phyloP scores from a whole-genome alignment of 2,329 filamentous ascomycete genomes.

The Colletotrichum higginsianum region DNA sequence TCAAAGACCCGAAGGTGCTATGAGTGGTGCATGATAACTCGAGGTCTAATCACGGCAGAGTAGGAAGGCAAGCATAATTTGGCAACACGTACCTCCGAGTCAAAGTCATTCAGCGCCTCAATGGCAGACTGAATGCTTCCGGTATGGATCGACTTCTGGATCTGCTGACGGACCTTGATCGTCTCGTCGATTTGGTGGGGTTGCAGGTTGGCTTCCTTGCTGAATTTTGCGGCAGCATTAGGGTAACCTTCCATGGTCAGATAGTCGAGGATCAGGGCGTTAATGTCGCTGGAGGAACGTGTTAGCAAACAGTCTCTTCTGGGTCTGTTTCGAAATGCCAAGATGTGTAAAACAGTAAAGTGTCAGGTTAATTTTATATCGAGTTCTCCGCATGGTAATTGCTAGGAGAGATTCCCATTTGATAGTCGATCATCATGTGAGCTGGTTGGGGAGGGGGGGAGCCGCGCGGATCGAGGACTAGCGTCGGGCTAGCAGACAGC shows the following conservation, averaged over 20 bases:
- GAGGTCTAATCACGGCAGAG: conserved; percentile 87
- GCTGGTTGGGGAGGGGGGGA: conserved; percentile 45
- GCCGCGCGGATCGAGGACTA: conserved; percentile 26
- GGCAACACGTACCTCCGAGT: conserved; percentile 82
- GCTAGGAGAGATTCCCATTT: conserved; percentile 99
- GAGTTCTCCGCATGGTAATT: conserved; percentile 87
- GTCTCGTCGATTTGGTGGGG: conserved; percentile 79
- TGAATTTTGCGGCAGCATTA: conserved; percentile 92
- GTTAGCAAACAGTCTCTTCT: conserved; percentile 47
- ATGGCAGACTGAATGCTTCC: conserved; percentile 91
- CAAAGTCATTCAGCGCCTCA: conserved; percentile 87
- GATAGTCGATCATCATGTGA: conserved; percentile 85
- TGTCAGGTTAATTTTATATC: conserved; percentile 79
- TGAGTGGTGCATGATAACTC: conserved; percentile 99
- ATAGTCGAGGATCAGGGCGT: conserved; percentile 95
- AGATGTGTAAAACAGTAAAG: conserved; percentile 41
- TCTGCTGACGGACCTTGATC: conserved; percentile 84
- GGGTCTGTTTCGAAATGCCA: conserved; percentile 26
- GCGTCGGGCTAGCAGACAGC: conserved; percentile 30
- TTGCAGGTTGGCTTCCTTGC: conserved; percentile 89
- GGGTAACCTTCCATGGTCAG: conserved; percentile 96
- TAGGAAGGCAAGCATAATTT: conserved; percentile 24
- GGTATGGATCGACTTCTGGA: conserved; percentile 86
- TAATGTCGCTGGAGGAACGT: conserved; percentile 81
- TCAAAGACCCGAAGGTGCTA: conserved; percentile 88